Base-by-base conservation (phyloP, 108 stramenopile genomes). In the Skeletonema potamos region DNA sequence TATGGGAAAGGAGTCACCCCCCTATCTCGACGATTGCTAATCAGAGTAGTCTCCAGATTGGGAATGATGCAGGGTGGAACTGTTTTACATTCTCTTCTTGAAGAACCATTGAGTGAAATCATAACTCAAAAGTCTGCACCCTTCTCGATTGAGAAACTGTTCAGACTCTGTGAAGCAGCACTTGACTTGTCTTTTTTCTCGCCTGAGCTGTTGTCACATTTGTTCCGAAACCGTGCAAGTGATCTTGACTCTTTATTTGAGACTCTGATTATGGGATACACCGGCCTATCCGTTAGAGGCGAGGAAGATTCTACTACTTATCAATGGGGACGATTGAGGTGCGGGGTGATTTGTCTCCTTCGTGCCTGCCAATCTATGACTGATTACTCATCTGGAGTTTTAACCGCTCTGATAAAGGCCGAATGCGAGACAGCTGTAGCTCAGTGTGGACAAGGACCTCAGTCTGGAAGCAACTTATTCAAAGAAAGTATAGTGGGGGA, bases 271-370 rank as follows among this genome's bases (percentile, higher is more conserved):
- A 22, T 64, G 17, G 76, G 81, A 32, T 82, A 76, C 29, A 51
- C 66, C 6, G 39, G 64, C 11, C 70, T 77, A 30, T 58, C 58
- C 4, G 66, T 75, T 36, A 39, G 44, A 26, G 10, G 41, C 58
- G 76, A 77, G 8, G 48, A 18, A 17, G 70, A 76, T 61, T 24
- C 58, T 12, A 32, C 34, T 27, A 70, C 51, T 51, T 20, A 27
- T 2, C 66, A 92, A 69, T 94, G 93, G 93, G 91, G 86, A 41
- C 71, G 93, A 27, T 64, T 92, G 43, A 75, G 91, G 61, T 91
- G 86, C 17, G 87, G 84, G 7, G 59, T 82, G 1, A 70, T 84
- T 51, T 58, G 75, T 8, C 28, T 92, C 9, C 62, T 94, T 13
- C 64, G 66, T 39, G 34, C 70, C 3, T 66, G 79, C 32, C 70